Percentiles rank a stretch among this genome's conserved stretches.
phyloP scores from a whole-genome alignment of 176 grass and related monocot genomes.

The Zoysia pacifica region DNA sequence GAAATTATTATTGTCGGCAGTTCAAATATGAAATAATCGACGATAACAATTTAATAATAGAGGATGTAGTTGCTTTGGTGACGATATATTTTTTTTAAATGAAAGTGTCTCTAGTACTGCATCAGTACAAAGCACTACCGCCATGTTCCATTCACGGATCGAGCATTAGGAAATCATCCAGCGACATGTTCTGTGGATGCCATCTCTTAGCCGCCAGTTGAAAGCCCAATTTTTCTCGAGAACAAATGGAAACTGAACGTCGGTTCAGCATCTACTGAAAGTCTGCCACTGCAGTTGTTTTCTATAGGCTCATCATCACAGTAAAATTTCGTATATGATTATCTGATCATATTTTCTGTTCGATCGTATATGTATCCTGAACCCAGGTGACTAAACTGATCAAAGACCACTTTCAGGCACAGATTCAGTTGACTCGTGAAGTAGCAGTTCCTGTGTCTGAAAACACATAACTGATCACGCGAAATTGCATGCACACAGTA shows the following conservation, averaged over 20 bases:
- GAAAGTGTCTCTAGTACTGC: not conserved
- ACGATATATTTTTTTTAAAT: too few relatives aligned
- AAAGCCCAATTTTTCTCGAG: not conserved
- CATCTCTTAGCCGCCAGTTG: not conserved
- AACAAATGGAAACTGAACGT: not conserved
- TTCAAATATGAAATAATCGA: too few relatives aligned
- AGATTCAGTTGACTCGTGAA: not conserved
- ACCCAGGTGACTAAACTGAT: not conserved
- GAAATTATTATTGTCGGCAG: too few relatives aligned
- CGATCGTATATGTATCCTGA: not conserved
- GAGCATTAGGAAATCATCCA: not conserved
- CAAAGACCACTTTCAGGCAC: not conserved
- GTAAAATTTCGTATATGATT: not conserved
- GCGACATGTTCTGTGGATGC: not conserved
- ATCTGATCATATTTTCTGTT: not conserved
- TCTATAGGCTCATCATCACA: not conserved
- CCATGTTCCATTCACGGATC: conserved; percentile 23
- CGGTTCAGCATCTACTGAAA: not conserved
- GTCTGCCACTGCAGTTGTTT: not conserved
- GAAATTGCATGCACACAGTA: not conserved
- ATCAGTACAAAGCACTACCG: not conserved
- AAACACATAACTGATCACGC: not conserved
- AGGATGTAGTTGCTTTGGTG: too few relatives aligned
- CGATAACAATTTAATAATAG: too few relatives aligned
- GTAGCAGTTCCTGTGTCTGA: not conserved